A percentile compares a stretch with the other conserved stretches of the same genome.
These are phyloP conservation scores for Penicillium daleae DNA, from an alignment of 495 filamentous ascomycete genomes.

Conservation along the genomic window DNA sequence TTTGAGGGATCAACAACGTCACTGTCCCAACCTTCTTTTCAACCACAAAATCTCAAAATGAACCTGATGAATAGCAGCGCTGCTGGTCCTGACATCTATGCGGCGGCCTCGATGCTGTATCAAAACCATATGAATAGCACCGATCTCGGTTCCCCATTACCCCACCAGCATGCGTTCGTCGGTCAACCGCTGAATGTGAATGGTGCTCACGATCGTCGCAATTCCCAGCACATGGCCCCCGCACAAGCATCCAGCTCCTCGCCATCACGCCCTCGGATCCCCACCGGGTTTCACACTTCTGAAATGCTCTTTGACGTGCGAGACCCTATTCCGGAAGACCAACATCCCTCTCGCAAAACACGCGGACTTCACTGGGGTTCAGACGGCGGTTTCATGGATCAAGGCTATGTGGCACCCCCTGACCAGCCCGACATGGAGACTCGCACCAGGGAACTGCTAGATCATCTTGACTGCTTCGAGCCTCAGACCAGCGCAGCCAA, in stretches of 20 bases:
- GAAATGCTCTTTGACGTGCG: conserved; percentile 52
- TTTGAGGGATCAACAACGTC: conserved; percentile 66
- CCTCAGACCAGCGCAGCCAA: conserved; percentile 57
- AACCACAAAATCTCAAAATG: conserved; percentile 33
- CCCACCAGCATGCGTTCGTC: conserved; percentile 37
- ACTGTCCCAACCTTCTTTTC: conserved; percentile 53
- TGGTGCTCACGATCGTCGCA: conserved; percentile 22
- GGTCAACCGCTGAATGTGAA: conserved; percentile 32
- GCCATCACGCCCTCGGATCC: conserved; percentile 28
- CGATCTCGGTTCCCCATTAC: conserved; percentile 36
- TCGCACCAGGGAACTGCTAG: conserved; percentile 55
- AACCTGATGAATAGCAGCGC: conserved; percentile 27
- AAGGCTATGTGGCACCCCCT: conserved; percentile 58
- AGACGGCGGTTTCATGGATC: conserved; percentile 61
- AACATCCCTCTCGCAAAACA: conserved; percentile 43
- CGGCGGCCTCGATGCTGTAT: conserved; percentile 53
- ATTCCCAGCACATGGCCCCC: conserved; percentile 25
- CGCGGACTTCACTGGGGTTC: conserved; percentile 65
- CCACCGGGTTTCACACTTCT: conserved; percentile 46
- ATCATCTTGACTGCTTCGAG: conserved; percentile 58
- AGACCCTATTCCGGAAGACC: conserved; percentile 44
- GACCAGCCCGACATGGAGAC: conserved; percentile 60
- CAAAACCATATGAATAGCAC: conserved; percentile 38
- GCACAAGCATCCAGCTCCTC: conserved; percentile 22
- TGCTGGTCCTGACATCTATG: conserved; percentile 52